Evolutionary conservation across 2,329 filamentous ascomycete genomes (phyloP), one percentile per base, ranked within the genome.

Genomic region (Colletotrichum sp.): DNA sequence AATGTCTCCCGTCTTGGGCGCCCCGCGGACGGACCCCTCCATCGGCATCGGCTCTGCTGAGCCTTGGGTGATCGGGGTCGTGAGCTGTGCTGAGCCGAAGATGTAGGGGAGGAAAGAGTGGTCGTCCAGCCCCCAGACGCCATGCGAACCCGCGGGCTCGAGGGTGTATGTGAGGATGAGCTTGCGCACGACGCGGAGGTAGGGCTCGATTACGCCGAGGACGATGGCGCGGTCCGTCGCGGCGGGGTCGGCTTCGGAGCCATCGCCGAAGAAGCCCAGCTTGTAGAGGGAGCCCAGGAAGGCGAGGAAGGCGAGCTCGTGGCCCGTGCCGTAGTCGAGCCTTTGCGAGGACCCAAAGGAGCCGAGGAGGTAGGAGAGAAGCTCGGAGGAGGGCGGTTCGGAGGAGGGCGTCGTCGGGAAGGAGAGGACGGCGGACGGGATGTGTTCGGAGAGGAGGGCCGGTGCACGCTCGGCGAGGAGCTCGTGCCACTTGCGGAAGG

Each of bases 61-160:
- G 3, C 87, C 84, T 1, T 91, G 88, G 32, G 88, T 86, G 78
- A 98, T 95, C 2, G 96, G 91, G 1, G 95, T 93, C 12, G 94
- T 94, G 55, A 98, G 89, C 83, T 99, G 97, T 0, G 97, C 96
- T 3, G 96, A 98, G 36, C 97, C 97, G 78, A 99, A 96, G 72
- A 99, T 95, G 84, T 99, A 99, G 0, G 97, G 95, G 30, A 97
- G 85, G 83, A 99, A 99, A 10, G 93, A 96, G 85, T 99, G 96
- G 84, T 99, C 97, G 83, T 99, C 97, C n/a, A 99, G 89, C 24
- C 97, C 97, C 97, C 97, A 99, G 24, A 99, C 97, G 5, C 97
- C 97, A 82, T 99, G 97, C 2, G 96, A 98, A 4, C 97, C 97
- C 7, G 97, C 97, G 6, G 97, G 97, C 82, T 99, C 97, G 24